Evolutionary conservation across 768 basidiomycete genomes (phyloP).

Genomic region (Agaricus blazei): DNA sequence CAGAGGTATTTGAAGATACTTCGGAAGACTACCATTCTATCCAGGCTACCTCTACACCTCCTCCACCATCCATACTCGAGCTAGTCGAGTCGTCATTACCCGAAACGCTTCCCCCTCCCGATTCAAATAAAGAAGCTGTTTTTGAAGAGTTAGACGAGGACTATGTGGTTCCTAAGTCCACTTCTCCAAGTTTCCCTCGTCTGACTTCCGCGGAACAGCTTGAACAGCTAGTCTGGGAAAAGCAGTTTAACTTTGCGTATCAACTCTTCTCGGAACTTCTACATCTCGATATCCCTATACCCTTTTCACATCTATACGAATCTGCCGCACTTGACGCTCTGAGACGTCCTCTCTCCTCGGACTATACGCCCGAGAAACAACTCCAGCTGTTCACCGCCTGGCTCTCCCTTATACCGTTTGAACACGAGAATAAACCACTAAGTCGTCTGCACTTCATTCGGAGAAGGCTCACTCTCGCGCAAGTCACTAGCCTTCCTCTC

Average conservation of each 20-base stretch:
- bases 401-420: slow-evolving; percentile 29
- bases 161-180: slow-evolving; percentile 14
- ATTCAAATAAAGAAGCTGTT: slow-evolving; percentile 17
- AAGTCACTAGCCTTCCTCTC: slow-evolving; percentile 21
- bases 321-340: slow-evolving; percentile 22
- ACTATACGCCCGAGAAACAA: slow-evolving; percentile 10
- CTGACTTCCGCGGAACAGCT: slow-evolving; percentile 14
- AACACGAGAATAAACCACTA: background rate
- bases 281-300: slow-evolving; percentile 23
- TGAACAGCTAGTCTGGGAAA: slow-evolving; percentile 15
- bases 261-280: slow-evolving; percentile 26
- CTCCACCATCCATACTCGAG: slow-evolving; percentile 18
- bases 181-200: slow-evolving; percentile 7
- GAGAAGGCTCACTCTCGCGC: slow-evolving; percentile 19
- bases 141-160: slow-evolving; percentile 27
- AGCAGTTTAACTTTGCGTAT: slow-evolving; percentile 24
- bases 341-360: slow-evolving; percentile 1
- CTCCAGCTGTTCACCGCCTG: slow-evolving; percentile 20
- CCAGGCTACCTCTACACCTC: slow-evolving; percentile 9
- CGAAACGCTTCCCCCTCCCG: slow-evolving; percentile 21
- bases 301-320: slow-evolving; percentile 22
- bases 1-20: slow-evolving; percentile 25
- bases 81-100: slow-evolving; percentile 26
- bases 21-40: slow-evolving; percentile 24
- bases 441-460: slow-evolving; percentile 17